A percentile compares a stretch with the other conserved stretches of the same genome.
These are phyloP conservation scores for Colletotrichum simmondsii DNA, from an alignment of 2,329 filamentous ascomycete genomes.

Conservation along the genomic window DNA sequence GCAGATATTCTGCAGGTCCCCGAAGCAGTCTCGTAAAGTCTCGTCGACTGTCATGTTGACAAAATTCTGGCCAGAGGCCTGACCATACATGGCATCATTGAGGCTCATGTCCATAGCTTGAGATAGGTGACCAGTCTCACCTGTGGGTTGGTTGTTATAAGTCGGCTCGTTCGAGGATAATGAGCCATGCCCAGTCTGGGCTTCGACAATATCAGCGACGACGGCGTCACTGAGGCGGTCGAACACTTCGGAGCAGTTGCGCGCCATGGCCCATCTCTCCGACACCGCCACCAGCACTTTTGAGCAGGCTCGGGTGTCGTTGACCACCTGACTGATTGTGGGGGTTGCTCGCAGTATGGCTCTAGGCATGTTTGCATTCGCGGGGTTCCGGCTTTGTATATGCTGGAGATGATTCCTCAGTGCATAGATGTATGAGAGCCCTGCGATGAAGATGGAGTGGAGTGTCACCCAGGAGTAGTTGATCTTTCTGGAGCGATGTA, in stretches of 20 bases:
- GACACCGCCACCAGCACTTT: conserved; percentile 56
- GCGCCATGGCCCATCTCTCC: conserved; percentile 51
- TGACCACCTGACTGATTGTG: conserved; percentile 53
- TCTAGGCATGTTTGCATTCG: background rate
- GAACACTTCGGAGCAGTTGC: conserved; percentile 54
- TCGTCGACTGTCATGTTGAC: conserved; percentile 48
- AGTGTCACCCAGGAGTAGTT: conserved; percentile 62
- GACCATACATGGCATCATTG: background rate
- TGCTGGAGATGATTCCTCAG: conserved; percentile 51
- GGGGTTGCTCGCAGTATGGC: conserved; percentile 45
- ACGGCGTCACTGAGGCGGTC: conserved; percentile 55
- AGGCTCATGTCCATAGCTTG: background rate
- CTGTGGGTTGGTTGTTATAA: background rate
- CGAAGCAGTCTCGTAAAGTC: conserved; percentile 51
- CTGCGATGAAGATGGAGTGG: conserved; percentile 59
- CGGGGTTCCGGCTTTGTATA: conserved; percentile 32
- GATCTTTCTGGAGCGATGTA: conserved; percentile 56
- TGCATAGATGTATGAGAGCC: conserved; percentile 55
- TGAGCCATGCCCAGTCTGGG: conserved; percentile 9
- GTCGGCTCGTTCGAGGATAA: background rate
- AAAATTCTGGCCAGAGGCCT: conserved; percentile 4
- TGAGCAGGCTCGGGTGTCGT: conserved; percentile 53
- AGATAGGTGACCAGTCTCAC: background rate
- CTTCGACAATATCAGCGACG: conserved; percentile 50
- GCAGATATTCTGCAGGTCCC: conserved; percentile 39